Percentiles rank a stretch among this genome's conserved stretches.
These are phyloP conservation scores for Pseudonectria buxi DNA, from an alignment of 2,329 filamentous ascomycete genomes.

Conservation along the genomic window DNA sequence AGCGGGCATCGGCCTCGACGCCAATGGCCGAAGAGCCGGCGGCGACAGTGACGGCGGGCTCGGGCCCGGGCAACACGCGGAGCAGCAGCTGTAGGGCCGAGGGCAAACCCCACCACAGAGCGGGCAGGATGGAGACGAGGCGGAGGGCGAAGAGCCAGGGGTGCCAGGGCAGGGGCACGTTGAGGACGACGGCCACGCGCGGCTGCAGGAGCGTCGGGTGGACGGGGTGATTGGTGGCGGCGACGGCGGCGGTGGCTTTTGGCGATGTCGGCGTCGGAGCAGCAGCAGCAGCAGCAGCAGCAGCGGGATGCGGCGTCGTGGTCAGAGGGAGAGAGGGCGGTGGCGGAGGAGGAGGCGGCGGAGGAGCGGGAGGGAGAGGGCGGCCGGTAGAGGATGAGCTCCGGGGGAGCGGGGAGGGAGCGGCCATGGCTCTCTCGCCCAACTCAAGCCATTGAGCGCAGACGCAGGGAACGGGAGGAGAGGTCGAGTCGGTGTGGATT, in stretches of 20 bases:
- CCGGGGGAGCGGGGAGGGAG: constrained; percentile 18
- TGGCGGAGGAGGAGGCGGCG: neutral
- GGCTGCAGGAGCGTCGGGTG: constrained; percentile 56
- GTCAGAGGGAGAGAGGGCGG: no score
- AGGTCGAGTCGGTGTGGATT: neutral
- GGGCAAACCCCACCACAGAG: constrained; percentile 64
- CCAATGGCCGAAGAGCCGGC: constrained; percentile 11
- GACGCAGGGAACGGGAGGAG: constrained; percentile 2
- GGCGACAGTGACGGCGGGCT: constrained; percentile 24
- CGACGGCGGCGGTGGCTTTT: no score
- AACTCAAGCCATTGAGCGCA: constrained; percentile 17
- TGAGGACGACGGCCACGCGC: constrained; percentile 70
- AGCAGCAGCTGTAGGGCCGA: constrained; percentile 63
- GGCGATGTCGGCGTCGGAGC: neutral
- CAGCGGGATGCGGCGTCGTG: no score
- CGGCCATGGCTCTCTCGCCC: constrained; percentile 17
- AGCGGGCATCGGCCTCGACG: constrained; percentile 21
- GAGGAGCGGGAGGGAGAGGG: constrained; percentile 7
- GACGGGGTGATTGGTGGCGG: constrained; percentile 8
- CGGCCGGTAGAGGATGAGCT: constrained; percentile 16
- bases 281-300: no score
- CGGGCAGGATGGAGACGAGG: constrained; percentile 64
- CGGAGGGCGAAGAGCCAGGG: constrained; percentile 65
- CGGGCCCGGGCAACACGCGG: constrained; percentile 45
- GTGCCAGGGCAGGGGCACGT: constrained; percentile 67